Percentiles rank a stretch among this genome's conserved stretches.
These are phyloP conservation scores for Eucalyptus grandis DNA, from an alignment of 345 rosid genomes.

Conservation along the genomic window DNA sequence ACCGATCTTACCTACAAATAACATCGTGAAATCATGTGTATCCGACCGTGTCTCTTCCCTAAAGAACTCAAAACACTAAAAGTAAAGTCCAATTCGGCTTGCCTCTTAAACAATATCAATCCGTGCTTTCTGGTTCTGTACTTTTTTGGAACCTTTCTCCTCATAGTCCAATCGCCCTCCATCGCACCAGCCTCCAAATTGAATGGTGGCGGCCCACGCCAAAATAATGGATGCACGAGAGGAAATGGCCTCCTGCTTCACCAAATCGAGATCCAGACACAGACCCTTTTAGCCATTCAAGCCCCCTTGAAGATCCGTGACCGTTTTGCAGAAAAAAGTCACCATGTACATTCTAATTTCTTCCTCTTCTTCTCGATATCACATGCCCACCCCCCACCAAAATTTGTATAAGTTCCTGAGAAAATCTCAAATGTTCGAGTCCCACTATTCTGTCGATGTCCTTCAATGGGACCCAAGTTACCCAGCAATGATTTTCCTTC, in stretches of 20 bases:
- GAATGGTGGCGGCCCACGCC: neutral
- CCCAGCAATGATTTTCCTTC: neutral
- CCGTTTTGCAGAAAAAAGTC: neutral
- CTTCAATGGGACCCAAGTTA: neutral
- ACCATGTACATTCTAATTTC: neutral
- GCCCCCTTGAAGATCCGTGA: neutral
- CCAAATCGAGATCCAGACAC: neutral
- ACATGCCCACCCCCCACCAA: neutral
- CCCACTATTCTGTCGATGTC: neutral
- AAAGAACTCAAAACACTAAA: neutral
- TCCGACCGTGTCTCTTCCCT: neutral
- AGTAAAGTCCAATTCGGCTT: neutral
- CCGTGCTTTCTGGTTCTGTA: neutral
- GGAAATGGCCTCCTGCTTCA: neutral
- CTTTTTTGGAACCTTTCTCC: neutral
- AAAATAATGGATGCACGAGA: neutral
- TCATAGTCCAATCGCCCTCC: neutral
- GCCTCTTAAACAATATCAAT: neutral
- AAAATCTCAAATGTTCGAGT: neutral
- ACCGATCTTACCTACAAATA: neutral
- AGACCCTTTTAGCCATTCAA: neutral
- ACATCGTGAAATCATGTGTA: neutral
- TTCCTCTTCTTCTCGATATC: neutral
- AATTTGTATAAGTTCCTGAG: neutral
- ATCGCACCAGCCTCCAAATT: neutral